phyloP scores from a whole-genome alignment of 305 asterid genomes.

The Fraxinus albicans region DNA sequence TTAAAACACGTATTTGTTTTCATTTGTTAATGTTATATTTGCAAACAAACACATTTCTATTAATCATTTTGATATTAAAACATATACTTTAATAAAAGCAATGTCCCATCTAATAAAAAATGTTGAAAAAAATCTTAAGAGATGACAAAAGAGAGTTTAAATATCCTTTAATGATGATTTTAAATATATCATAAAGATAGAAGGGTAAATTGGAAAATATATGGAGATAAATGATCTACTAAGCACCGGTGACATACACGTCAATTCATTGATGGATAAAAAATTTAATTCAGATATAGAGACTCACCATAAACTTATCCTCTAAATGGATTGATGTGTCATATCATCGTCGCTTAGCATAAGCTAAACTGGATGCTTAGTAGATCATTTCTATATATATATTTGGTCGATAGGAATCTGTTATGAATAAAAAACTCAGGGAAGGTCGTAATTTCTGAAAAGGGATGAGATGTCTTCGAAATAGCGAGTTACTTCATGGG shows the following conservation, averaged over 20 bases:
- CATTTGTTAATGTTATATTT: neutral
- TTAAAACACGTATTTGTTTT: neutral
- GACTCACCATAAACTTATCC: neutral
- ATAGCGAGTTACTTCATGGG: neutral
- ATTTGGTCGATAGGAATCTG: neutral
- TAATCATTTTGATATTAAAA: neutral
- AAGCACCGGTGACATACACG: neutral
- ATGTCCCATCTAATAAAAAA: neutral
- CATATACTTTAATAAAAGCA: neutral
- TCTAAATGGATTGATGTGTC: neutral
- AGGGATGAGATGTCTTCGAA: neutral
- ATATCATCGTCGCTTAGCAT: neutral
- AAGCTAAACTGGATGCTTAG: neutral
- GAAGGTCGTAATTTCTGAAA: neutral
- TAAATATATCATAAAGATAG: neutral
- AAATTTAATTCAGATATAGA: neutral
- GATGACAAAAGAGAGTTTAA: neutral
- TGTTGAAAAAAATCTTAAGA: neutral
- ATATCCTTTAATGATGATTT: neutral
- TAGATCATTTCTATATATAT: neutral
- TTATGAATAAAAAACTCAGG: neutral
- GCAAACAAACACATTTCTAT: neutral
- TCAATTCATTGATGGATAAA: neutral
- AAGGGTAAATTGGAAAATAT: neutral
- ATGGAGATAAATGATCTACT: neutral